phyloP scores from a whole-genome alignment of 768 basidiomycete genomes.

The Panaeolus cyanescens region DNA sequence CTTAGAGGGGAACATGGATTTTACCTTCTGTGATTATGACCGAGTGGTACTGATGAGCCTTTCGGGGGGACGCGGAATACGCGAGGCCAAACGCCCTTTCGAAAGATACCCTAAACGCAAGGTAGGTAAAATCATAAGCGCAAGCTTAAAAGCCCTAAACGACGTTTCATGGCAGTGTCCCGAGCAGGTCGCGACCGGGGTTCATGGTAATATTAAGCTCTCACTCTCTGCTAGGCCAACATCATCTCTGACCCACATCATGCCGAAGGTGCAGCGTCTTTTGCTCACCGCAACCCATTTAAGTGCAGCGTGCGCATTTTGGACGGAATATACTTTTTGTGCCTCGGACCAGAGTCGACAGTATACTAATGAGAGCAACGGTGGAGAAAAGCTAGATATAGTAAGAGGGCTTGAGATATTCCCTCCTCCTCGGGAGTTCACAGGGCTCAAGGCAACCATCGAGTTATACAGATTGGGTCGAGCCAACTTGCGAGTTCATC shows the following conservation, averaged over 20 bases:
- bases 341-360: neutral
- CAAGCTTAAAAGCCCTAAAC: neutral
- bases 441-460: neutral
- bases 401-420: neutral
- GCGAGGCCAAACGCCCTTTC: neutral
- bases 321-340: neutral
- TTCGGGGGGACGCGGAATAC: neutral
- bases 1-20: too few relatives aligned
- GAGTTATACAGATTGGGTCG: neutral
- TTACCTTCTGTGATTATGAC: neutral
- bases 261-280: neutral
- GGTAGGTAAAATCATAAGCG: neutral
- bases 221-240: neutral
- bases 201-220: neutral
- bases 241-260: neutral
- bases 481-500: neutral
- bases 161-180: neutral
- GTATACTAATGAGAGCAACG: neutral
- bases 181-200: neutral
- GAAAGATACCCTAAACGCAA: neutral
- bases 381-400: neutral
- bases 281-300: neutral
- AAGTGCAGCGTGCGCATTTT: neutral
- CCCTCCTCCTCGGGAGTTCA: conserved; percentile 2
- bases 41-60: neutral